These are phyloP conservation scores for Malus sylvestris DNA, from an alignment of 306 rosid genomes.

Conservation along the genomic window DNA sequence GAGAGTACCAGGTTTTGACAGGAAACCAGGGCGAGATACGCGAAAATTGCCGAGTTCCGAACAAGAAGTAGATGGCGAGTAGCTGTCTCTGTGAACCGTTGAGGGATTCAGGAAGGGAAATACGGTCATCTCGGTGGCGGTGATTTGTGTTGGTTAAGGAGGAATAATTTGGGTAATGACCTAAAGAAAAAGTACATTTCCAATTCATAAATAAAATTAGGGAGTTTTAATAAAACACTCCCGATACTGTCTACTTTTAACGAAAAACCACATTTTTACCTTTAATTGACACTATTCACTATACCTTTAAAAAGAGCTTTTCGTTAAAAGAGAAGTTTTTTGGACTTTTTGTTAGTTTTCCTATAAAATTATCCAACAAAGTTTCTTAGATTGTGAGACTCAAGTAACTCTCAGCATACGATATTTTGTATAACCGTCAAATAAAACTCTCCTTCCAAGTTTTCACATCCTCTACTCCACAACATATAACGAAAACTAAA, in stretches of 20 bases:
- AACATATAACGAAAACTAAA: constrained; percentile 12
- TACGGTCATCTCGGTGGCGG: constrained; percentile 12
- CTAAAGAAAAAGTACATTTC: constrained; percentile 4
- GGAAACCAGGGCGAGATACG: constrained; percentile 74
- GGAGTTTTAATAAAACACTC: too few relatives aligned
- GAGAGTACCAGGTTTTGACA: constrained; percentile 50
- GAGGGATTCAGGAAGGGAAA: background rate
- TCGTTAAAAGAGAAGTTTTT: too few relatives aligned
- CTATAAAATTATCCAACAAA: background rate
- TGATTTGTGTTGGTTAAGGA: constrained; percentile 21
- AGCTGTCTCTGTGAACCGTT: background rate
- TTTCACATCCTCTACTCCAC: constrained; percentile 16
- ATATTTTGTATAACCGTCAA: constrained; percentile 10
- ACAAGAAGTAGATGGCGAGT: constrained; percentile 19
- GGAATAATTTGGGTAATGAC: constrained; percentile 31
- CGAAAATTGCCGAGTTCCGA: constrained; percentile 39
- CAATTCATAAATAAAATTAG: constrained; percentile 10
- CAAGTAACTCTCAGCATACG: background rate
- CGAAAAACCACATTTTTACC: too few relatives aligned
- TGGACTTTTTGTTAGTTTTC: too few relatives aligned
- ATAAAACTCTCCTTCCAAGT: constrained; percentile 6
- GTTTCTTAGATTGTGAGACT: background rate
- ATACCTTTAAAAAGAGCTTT: too few relatives aligned
- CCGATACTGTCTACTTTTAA: too few relatives aligned
- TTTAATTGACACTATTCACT: too few relatives aligned